Evolutionary conservation across 1,139 yeast genomes (phyloP), one percentile per base, ranked within the genome.

Genomic region (Zhuliangozyma blackwelliae): DNA sequence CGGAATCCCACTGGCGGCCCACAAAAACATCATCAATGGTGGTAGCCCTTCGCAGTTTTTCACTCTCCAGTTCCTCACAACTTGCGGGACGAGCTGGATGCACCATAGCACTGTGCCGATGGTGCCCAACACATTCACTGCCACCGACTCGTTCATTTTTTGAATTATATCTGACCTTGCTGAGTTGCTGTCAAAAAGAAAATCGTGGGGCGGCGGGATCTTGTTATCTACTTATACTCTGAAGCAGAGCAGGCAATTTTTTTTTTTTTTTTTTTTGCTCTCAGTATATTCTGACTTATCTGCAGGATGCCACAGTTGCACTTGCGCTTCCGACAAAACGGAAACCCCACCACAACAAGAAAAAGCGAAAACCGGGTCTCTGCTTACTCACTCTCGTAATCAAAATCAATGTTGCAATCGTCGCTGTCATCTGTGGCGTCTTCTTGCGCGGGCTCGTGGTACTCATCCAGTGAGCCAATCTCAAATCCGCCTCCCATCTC

Each of bases 81-180:
- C 80, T 57, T 89, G 97, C 2, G 97, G 97, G 2, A 87, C 70
- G 47, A 89, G 65, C 59, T 90, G 97, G 45, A 89, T 65, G 58
- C 96, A 89, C 96, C 97, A 90, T 43, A 86, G 72, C 5, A 89
- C 77, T 1, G 97, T 89, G 11, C 96, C 97, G 2, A 84, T 70
- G 7, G 96, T 87, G n/a, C 87, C 96, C 41, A 88, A 69, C 7
- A 85, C 89, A 36, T 86, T 87, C 21, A 86, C 78, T 2, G 87
- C 87, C 10, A 66, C 68, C 22, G 40, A 51, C 45, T 56, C 57
- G 30, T 41, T 31, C 62, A 59, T 42, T 10, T 30, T 21, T 5
- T 21, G 22, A 21, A 5, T 21, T 21, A 21, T 21, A 21, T 6
- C 22, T 5, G 7, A 21, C 7, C 5, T 5, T 5, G 22, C 22